These are phyloP conservation scores for Hypomontagnella submonticulosa DNA, from an alignment of 495 filamentous ascomycete genomes.

Conservation along the genomic window DNA sequence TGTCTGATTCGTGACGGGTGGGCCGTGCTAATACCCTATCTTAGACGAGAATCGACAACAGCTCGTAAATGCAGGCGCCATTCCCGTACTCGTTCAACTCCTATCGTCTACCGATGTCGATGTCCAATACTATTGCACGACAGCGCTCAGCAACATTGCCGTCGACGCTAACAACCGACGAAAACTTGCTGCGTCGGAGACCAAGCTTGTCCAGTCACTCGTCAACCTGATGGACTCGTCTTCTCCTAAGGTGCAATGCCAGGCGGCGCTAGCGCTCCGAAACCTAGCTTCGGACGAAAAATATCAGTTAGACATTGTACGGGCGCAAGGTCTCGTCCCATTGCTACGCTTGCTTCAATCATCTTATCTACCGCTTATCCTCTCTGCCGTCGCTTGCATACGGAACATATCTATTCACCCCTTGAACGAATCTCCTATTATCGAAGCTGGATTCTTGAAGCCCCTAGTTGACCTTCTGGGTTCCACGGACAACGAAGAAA, in stretches of 20 bases:
- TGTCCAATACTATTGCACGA: constrained; percentile 99
- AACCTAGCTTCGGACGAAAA: constrained; percentile 98
- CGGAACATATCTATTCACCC: constrained; percentile 99
- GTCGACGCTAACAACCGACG: constrained; percentile 92
- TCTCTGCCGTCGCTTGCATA: constrained; percentile 97
- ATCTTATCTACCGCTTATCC: constrained; percentile 92
- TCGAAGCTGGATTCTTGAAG: constrained; percentile 94
- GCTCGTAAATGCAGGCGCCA: constrained; percentile 94
- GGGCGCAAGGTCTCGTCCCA: constrained; percentile 82
- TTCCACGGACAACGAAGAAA: constrained; percentile 97
- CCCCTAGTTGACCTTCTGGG: constrained; percentile 93
- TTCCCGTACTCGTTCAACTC: constrained; percentile 94
- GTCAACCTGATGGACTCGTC: constrained; percentile 97
- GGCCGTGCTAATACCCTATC: constrained; percentile 43
- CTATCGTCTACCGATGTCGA: constrained; percentile 92
- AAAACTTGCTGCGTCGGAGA: constrained; percentile 87
- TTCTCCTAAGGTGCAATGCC: constrained; percentile 97
- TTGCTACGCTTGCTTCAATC: constrained; percentile 91
- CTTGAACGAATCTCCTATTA: constrained; percentile 99
- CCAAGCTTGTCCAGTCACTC: constrained; percentile 87
- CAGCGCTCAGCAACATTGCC: constrained; percentile 96
- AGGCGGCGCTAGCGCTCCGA: constrained; percentile 91
- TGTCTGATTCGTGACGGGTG: not conserved
- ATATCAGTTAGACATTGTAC: constrained; percentile 97
- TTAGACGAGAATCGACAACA: constrained; percentile 96